Evolutionary conservation across 2,329 filamentous ascomycete genomes (phyloP).

Genomic region (Colletotrichum sp.): DNA sequence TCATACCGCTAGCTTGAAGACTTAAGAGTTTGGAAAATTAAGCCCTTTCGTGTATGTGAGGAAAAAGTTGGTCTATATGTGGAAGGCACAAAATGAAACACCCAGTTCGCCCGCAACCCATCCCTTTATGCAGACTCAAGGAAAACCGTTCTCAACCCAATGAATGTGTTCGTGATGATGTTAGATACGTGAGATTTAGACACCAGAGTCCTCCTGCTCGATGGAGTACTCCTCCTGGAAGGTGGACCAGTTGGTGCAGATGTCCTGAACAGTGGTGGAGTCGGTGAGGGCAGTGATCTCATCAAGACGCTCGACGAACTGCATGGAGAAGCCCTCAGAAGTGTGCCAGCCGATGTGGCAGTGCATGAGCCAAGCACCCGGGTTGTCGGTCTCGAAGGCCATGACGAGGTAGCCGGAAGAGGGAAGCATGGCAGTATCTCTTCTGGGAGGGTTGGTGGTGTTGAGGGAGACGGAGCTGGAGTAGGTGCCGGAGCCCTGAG

Average conservation of each 20-base stretch:
- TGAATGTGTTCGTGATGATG: neutral
- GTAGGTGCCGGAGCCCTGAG: constrained; percentile 24
- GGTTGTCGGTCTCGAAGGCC: constrained; percentile 54
- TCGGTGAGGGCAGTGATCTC: constrained; percentile 23
- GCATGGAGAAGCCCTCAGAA: constrained; percentile 25
- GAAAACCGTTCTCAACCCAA: neutral
- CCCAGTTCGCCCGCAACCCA: neutral
- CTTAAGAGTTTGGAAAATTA: neutral
- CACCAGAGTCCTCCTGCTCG: constrained; percentile 26
- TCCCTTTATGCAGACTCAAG: neutral
- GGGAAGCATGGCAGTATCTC: constrained; percentile 56
- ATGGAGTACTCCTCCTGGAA: constrained; percentile 8
- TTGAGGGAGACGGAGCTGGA: constrained; percentile 22
- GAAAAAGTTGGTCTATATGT: neutral
- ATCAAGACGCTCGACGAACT: constrained; percentile 24
- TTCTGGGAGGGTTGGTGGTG: constrained; percentile 51
- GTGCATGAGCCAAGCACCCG: constrained; percentile 55
- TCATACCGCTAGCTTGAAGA: neutral
- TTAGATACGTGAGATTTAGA: neutral
- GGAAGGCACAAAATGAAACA: neutral
- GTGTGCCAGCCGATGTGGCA: constrained; percentile 41
- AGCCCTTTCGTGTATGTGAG: neutral
- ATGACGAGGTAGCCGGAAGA: constrained; percentile 50
- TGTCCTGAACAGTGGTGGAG: neutral
- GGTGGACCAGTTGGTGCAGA: constrained; percentile 20